A percentile compares a stretch with the other conserved stretches of the same genome.
These are phyloP conservation scores for Alternaria ventricosa DNA, from an alignment of 2,329 filamentous ascomycete species.

Conservation along the genomic window DNA sequence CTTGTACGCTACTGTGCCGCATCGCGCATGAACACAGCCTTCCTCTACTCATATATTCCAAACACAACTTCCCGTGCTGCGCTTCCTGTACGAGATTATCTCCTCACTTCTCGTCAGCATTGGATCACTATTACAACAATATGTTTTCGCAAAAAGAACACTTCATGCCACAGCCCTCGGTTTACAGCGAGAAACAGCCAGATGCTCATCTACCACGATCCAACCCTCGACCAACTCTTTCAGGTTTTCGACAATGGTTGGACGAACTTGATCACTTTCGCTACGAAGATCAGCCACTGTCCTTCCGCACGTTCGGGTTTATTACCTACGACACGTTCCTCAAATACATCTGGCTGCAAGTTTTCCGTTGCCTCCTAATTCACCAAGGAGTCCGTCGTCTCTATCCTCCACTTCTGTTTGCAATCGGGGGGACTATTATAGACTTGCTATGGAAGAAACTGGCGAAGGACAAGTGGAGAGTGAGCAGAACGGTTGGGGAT, in stretches of 20 bases:
- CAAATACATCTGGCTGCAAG: neutral
- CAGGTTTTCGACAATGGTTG: neutral
- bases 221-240: fast-evolving
- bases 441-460: neutral
- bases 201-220: neutral
- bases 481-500: neutral
- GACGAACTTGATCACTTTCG: neutral
- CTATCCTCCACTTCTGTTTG: neutral
- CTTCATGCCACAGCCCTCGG: neutral
- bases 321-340: neutral
- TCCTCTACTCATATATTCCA: neutral
- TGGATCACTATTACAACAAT: neutral
- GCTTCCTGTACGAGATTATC: neutral
- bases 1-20: neutral
- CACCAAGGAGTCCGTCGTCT: neutral
- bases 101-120: neutral
- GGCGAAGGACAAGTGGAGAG: neutral
- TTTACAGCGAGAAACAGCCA: neutral
- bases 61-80: neutral
- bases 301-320: neutral
- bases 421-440: fast-evolving
- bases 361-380: fast-evolving
- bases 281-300: neutral
- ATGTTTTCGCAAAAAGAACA: neutral
- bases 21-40: neutral